Percentiles rank a stretch among this genome's conserved stretches.
phyloP scores from a whole-genome alignment of 192 early-diverging fungal species.

The Entomortierella beljakovae region DNA sequence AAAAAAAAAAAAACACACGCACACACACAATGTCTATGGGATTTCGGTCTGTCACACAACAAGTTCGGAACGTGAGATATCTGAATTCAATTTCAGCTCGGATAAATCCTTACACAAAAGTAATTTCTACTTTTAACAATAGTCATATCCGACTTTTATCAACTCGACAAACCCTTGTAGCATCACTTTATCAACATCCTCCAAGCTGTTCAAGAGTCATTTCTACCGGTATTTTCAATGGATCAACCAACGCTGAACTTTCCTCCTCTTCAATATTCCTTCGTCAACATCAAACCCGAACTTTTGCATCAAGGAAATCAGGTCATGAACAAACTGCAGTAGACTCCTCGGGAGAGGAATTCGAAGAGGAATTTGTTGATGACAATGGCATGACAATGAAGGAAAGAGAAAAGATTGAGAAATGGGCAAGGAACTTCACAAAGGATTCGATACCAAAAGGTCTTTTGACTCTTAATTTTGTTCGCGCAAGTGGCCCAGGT shows the following conservation, averaged over 20 bases:
- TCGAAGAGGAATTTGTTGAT: slow-evolving; percentile 32
- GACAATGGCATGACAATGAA: slow-evolving; percentile 50
- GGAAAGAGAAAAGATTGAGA: slow-evolving; percentile 45
- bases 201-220: background rate
- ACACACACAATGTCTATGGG: too few species aligned
- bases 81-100: too few species aligned
- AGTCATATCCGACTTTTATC: background rate
- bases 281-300: background rate
- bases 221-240: too few species aligned
- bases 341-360: background rate
- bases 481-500: slow-evolving; percentile 85
- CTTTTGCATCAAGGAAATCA: slow-evolving; percentile 18
- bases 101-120: too few species aligned
- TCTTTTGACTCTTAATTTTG: slow-evolving; percentile 67
- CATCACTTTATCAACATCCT: background rate
- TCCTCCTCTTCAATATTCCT: background rate
- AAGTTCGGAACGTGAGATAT: too few species aligned
- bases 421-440: slow-evolving; percentile 62
- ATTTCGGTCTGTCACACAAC: too few species aligned
- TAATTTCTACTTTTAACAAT: background rate
- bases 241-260: background rate
- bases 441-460: slow-evolving; percentile 72
- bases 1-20: too few species aligned
- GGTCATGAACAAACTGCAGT: background rate
- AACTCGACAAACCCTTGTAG: too few species aligned